phyloP scores from a whole-genome alignment of 306 rosid genomes.

The Carpinus fangiana region DNA sequence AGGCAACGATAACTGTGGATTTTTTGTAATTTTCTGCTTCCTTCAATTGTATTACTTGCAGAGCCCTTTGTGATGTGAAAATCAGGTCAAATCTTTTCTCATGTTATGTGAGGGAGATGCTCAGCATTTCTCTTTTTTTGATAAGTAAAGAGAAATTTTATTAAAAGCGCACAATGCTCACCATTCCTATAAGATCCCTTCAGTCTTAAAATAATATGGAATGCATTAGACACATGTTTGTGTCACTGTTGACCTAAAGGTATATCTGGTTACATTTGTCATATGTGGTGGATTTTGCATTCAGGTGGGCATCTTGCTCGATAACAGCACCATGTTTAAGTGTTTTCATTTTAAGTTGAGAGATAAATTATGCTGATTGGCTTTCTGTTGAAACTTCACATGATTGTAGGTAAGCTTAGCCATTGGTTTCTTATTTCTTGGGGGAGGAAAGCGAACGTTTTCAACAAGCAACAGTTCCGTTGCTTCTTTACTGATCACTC shows the following conservation, averaged over 20 bases:
- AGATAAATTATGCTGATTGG: background rate
- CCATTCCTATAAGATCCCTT: background rate
- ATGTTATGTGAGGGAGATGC: background rate
- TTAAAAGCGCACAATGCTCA: background rate
- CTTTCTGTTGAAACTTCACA: conserved; percentile 17
- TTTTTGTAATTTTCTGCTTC: background rate
- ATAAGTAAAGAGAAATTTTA: too few relatives aligned
- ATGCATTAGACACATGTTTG: background rate
- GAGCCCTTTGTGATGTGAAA: background rate
- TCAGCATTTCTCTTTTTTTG: background rate
- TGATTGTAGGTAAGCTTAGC: conserved; percentile 85
- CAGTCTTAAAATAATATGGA: conserved; percentile 4
- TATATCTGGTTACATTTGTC: background rate
- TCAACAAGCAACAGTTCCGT: conserved; percentile 81
- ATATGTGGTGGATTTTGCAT: background rate
- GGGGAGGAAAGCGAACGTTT: conserved; percentile 95
- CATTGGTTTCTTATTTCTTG: conserved; percentile 92
- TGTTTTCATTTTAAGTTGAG: background rate
- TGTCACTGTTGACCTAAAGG: background rate
- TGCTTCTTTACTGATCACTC: conserved; percentile 92
- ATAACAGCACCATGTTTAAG: background rate
- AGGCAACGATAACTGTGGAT: background rate
- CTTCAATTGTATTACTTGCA: background rate
- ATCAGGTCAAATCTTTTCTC: background rate
- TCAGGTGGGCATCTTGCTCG: background rate